A percentile compares a stretch with the other conserved stretches of the same genome.
These are phyloP conservation scores for Coemansia sp. DNA, from an alignment of 192 early-diverging fungal species.

Conservation along the genomic window DNA sequence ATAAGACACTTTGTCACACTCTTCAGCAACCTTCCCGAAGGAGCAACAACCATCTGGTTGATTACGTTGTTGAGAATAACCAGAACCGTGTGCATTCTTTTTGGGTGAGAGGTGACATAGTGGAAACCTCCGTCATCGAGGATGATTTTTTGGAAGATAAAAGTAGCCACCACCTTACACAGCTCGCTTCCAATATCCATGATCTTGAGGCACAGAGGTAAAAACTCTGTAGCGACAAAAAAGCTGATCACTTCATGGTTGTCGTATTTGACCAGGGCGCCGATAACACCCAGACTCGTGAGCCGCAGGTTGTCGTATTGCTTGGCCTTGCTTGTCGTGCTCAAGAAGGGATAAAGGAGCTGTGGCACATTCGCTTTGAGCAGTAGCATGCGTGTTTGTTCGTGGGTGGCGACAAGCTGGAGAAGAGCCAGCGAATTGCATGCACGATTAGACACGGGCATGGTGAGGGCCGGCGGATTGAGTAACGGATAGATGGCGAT, in stretches of 20 bases:
- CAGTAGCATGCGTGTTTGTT: slow-evolving; percentile 74
- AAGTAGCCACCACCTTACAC: slow-evolving; percentile 98
- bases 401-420: slow-evolving; percentile 94
- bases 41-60: slow-evolving; percentile 81
- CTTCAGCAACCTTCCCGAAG: slow-evolving; percentile 85
- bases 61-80: slow-evolving; percentile 95
- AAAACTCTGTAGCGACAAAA: slow-evolving; percentile 93
- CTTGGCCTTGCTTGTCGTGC: slow-evolving; percentile 91
- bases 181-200: slow-evolving; percentile 98
- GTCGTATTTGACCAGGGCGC: slow-evolving; percentile 97
- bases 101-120: slow-evolving; percentile 52
- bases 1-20: slow-evolving; percentile 93
- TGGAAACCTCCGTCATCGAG: slow-evolving; percentile 88
- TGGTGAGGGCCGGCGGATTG: slow-evolving; percentile 81
- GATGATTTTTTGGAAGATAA: slow-evolving; percentile 97
- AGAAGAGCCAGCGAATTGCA: slow-evolving; percentile 94
- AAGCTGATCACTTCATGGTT: slow-evolving; percentile 95
- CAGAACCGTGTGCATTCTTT: slow-evolving; percentile 91
- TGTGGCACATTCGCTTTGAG: slow-evolving; percentile 88
- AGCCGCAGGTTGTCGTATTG: slow-evolving; percentile 96
- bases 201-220: slow-evolving; percentile 96
- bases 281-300: slow-evolving; percentile 94
- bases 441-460: slow-evolving; percentile 89
- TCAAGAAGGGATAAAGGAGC: slow-evolving; percentile 97
- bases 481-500: slow-evolving; percentile 92